Percentiles rank a stretch among this genome's conserved stretches.
These are phyloP conservation scores for Spergularia bocconei DNA, from an alignment of 148 eudicot species.

Conservation along the genomic window DNA sequence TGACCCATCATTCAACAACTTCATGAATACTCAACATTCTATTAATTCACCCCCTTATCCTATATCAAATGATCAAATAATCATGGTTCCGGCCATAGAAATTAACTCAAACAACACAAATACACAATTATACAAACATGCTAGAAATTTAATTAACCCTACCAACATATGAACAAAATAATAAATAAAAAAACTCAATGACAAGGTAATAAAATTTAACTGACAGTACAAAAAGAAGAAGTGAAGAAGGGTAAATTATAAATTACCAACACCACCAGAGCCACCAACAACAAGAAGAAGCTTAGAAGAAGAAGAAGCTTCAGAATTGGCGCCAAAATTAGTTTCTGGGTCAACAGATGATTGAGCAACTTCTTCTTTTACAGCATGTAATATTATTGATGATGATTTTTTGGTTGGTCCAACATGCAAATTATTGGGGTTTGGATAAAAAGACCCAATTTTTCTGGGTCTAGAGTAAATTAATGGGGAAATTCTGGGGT, in stretches of 20 bases:
- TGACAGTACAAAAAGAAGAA: not conserved
- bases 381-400: conserved; percentile 27
- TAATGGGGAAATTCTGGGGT: conserved; percentile 22
- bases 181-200: not conserved
- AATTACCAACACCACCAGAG: conserved; percentile 86
- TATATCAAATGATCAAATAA: no score
- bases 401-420: conserved; percentile 20
- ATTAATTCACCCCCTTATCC: no score
- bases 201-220: no score
- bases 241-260: not conserved
- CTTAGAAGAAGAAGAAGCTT: conserved; percentile 43
- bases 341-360: conserved; percentile 28
- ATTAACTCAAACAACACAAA: not conserved
- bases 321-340: conserved; percentile 17
- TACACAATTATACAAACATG: not conserved
- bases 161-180: not conserved
- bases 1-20: no score
- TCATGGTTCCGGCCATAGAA: not conserved
- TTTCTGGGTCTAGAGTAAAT: conserved; percentile 12
- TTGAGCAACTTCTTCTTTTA: conserved; percentile 43
- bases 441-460: not conserved
- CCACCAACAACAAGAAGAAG: conserved; percentile 86
- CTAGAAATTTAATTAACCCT: not conserved
- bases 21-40: no score
- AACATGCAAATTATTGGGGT: conserved; percentile 12